A percentile compares a stretch with the other conserved stretches of the same genome.
Evolutionary conservation across 495 filamentous ascomycete genomes (phyloP).

Genomic region (Penicillium parvum): DNA sequence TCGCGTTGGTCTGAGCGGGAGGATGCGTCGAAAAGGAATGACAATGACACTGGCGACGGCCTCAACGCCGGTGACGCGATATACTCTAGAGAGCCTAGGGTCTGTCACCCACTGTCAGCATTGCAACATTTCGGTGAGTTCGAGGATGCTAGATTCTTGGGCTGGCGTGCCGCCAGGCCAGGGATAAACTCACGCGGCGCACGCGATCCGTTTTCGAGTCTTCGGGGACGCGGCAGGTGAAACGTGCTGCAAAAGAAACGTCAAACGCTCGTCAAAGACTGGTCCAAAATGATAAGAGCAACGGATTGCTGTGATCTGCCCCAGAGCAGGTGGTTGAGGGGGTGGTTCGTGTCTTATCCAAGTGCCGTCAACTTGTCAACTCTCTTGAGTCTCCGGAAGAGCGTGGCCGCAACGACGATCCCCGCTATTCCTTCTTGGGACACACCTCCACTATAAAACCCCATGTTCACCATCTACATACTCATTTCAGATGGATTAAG

Average conservation of each 20-base stretch:
- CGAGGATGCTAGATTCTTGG: neutral
- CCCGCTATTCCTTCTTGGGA: slow-evolving; percentile 16
- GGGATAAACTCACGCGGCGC: slow-evolving; percentile 26
- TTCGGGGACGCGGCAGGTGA: slow-evolving; percentile 1
- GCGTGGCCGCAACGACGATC: slow-evolving; percentile 9
- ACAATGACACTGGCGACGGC: neutral
- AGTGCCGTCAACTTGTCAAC: slow-evolving; percentile 2
- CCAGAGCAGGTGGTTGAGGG: neutral
- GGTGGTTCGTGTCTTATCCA: neutral
- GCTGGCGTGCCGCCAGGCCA: slow-evolving; percentile 3
- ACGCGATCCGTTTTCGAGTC: slow-evolving; percentile 13
- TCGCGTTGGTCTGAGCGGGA: too few species aligned
- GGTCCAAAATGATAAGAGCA: neutral
- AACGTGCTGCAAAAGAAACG: neutral
- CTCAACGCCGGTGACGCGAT: neutral
- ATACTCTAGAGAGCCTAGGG: neutral
- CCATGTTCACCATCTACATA: neutral
- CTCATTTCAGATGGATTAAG: too few species aligned
- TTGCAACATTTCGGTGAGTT: too few species aligned
- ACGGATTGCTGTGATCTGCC: neutral
- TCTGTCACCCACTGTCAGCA: too few species aligned
- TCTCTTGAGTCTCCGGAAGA: slow-evolving; percentile 1
- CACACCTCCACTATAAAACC: neutral
- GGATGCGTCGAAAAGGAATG: too few species aligned
- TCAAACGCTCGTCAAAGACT: neutral